Percentiles rank a stretch among this genome's conserved stretches.
These are phyloP conservation scores for Termitomyces sp. DNA, from an alignment of 768 basidiomycete genomes.

Conservation along the genomic window DNA sequence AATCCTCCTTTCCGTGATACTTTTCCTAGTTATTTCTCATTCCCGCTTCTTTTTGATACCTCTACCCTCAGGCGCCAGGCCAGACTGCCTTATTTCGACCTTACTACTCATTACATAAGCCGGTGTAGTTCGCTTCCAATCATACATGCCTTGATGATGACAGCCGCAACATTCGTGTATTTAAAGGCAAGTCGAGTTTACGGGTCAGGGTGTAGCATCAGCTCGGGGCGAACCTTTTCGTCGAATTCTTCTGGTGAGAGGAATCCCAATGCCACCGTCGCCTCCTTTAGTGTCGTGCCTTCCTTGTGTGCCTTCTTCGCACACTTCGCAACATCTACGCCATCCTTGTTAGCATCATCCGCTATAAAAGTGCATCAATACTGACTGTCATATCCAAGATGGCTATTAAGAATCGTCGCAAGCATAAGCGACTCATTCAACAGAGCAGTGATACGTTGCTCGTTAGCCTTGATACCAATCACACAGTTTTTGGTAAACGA, in stretches of 20 bases:
- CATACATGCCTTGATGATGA: background rate
- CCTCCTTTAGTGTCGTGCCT: conserved; percentile 93
- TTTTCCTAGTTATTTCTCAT: conserved; percentile 15
- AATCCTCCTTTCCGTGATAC: conserved; percentile 19
- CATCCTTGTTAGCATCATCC: conserved; percentile 13
- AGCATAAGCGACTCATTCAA: conserved; percentile 97
- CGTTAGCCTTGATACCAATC: conserved; percentile 94
- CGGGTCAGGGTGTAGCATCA: conserved; percentile 72
- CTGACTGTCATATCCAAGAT: conserved; percentile 96
- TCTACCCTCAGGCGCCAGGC: background rate
- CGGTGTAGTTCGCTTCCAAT: conserved; percentile 7
- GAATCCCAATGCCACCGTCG: conserved; percentile 84
- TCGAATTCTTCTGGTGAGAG: conserved; percentile 92
- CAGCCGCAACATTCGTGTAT: background rate
- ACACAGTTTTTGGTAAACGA: conserved; percentile 98
- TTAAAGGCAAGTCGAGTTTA: conserved; percentile 19
- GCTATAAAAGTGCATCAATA: conserved; percentile 12
- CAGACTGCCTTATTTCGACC: conserved; percentile 1
- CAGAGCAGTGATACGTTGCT: conserved; percentile 84
- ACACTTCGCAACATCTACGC: conserved; percentile 89
- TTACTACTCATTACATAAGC: conserved; percentile 14
- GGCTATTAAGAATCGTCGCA: conserved; percentile 94
- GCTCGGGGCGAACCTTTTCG: conserved; percentile 85
- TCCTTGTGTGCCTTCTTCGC: conserved; percentile 99
- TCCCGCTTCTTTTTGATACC: conserved; percentile 6